These are phyloP conservation scores for Ophiostoma ips DNA, from an alignment of 2,329 filamentous ascomycete species.

Conservation along the genomic window DNA sequence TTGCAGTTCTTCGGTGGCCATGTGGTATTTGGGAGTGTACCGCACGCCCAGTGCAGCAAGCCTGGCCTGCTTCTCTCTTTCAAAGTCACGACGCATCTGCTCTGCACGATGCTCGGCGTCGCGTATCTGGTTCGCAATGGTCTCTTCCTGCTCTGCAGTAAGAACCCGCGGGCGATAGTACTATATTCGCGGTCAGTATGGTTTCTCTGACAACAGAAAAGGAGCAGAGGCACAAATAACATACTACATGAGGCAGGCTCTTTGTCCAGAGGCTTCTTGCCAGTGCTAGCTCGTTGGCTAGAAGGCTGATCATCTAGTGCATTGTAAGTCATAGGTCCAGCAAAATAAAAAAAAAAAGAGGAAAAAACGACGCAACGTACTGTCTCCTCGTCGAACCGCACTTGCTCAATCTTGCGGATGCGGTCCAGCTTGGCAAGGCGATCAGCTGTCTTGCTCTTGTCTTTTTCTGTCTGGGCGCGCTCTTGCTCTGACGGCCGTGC, in stretches of 20 bases:
- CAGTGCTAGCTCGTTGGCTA: constrained; percentile 55
- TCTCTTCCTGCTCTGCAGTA: background rate
- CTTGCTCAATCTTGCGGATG: constrained; percentile 54
- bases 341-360: background rate
- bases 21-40: background rate
- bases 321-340: background rate
- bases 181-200: background rate
- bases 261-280: constrained; percentile 63
- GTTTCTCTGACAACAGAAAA: too few relatives aligned
- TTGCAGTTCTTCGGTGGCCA: background rate
- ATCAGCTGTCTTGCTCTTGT: constrained; percentile 52
- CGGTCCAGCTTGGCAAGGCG: constrained; percentile 47
- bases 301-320: constrained; percentile 53
- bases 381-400: constrained; percentile 59
- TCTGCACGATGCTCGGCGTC: background rate
- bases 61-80: background rate
- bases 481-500: constrained; percentile 44
- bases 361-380: constrained; percentile 20
- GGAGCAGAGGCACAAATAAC: constrained; percentile 22
- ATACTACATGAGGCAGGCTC: constrained; percentile 58
- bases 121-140: background rate
- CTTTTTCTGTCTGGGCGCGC: constrained; percentile 61
- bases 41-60: background rate
- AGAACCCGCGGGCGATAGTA: background rate
- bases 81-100: background rate